Percentiles rank a stretch among this genome's conserved stretches.
Conservation (phyloP, 352 stramenopile genomes). For the Pythium dissotocum region DNA sequence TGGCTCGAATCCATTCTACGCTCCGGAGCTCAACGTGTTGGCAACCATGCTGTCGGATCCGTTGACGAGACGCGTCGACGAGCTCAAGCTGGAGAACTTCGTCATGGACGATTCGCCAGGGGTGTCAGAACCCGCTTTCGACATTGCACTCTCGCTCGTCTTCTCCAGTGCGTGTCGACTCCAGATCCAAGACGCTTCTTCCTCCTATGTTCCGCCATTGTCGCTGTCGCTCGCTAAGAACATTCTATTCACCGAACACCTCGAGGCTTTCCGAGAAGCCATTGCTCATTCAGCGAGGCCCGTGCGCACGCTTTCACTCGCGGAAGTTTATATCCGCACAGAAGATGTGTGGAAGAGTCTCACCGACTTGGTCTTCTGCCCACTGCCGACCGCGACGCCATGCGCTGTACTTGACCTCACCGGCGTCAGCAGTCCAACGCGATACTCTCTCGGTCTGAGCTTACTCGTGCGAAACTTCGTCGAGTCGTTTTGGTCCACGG, state of each 20-base stretch:
- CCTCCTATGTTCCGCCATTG: background rate
- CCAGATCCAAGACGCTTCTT: background rate
- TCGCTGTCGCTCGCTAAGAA: background rate
- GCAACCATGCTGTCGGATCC: background rate
- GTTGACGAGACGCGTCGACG: background rate
- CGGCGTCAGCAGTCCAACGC: background rate
- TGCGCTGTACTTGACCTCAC: background rate
- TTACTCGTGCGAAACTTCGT: background rate
- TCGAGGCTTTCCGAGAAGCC: background rate
- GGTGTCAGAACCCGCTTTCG: background rate
- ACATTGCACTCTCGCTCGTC: background rate
- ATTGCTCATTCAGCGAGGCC: background rate
- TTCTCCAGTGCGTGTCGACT: background rate
- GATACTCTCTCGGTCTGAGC: background rate
- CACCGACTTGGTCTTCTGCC: background rate
- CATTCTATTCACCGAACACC: background rate
- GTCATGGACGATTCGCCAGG: background rate
- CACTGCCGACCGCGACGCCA: background rate
- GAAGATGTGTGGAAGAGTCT: background rate
- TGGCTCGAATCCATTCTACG: background rate
- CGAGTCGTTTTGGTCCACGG: background rate
- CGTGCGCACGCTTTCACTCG: background rate
- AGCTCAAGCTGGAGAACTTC: slow-evolving; percentile 1
- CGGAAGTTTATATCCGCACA: background rate
- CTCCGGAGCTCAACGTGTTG: background rate